Evolutionary conservation across 2,329 filamentous ascomycete genomes (phyloP), one percentile per base, ranked within the genome.

Genomic region (Xylariomycetidae sp.): DNA sequence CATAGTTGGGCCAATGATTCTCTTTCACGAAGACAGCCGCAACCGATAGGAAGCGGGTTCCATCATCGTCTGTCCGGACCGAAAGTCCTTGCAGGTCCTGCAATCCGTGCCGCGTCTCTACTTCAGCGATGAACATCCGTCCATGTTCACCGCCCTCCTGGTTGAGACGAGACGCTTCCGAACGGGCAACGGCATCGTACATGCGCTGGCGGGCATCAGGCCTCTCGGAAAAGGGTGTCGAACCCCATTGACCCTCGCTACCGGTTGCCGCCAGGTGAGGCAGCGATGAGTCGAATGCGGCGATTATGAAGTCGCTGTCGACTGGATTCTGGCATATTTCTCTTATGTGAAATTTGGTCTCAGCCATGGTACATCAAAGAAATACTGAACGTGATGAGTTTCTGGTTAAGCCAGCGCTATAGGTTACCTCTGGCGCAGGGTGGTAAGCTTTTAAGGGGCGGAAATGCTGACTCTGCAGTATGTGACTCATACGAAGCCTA

Each of bases 231-330:
- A 44, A 33, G 4, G 31, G 28, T 34, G 14, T 5, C 2, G 36
- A 33, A 2, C 45, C 40, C 45, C 42, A 48, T 33, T 45, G 45
- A 2, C 15, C 36, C 1, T 30, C 38, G 30, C 45, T 46, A 8
- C 45, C 42, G 13, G 38, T 40, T 15, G 17, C 8, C 2, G 45
- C 45, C 7, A 48, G 36, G 4, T 38, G 32, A 3, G 30, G 31
- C 6, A 48, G 32, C 4, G 42, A 30, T 18, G 40, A 28, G 25
- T 49, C 38, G 33, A 37, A 46, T 2, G 45, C 31, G 16, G 37
- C 36, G 12, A 43, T 27, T 9, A 42, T 28, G 34, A 45, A 43
- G 14, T 40, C 26, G 17, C 15, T 31, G 15, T 45, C 44, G n/a
- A n/a, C n/a, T n/a, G n/a, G n/a, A n/a, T n/a, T n/a, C n/a, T n/a